These are phyloP conservation scores for Aristolochia fimbriata DNA, from an alignment of 164 flowering plant species.

Conservation along the genomic window DNA sequence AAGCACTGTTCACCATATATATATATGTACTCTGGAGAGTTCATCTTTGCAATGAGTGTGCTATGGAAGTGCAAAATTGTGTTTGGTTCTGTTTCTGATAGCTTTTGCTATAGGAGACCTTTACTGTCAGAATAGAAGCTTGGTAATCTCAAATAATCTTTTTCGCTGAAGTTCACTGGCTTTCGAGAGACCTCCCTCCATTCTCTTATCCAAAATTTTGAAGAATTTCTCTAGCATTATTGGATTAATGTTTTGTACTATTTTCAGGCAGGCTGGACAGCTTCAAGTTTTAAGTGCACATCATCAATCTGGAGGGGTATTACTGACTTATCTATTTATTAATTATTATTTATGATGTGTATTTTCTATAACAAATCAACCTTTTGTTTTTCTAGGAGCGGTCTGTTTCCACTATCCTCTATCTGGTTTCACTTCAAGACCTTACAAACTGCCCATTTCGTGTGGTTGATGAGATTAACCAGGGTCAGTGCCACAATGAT, in stretches of 20 bases:
- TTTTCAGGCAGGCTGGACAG: conserved; percentile 67
- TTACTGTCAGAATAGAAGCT: no score
- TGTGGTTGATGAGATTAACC: conserved; percentile 98
- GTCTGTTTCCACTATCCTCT: conserved; percentile 93
- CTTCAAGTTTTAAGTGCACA: conserved; percentile 94
- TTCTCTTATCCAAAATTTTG: no score
- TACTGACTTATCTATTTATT: background rate
- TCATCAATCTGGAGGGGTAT: conserved; percentile 98
- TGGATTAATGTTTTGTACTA: background rate
- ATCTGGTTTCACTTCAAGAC: conserved; percentile 97
- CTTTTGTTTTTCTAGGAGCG: conserved; percentile 53
- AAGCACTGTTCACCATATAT: background rate
- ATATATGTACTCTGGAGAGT: no score
- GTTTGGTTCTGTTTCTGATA: background rate
- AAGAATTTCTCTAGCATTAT: background rate
- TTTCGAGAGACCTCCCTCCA: no score
- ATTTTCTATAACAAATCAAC: background rate
- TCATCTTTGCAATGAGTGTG: no score
- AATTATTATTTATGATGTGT: background rate
- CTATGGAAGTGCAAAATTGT: background rate
- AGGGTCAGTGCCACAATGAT: conserved; percentile 39
- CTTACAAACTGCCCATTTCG: conserved; percentile 94
- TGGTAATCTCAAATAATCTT: no score
- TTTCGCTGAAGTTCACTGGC: no score
- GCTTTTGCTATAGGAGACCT: no score